Evolutionary conservation across 169 alveolate species (phyloP).

Genomic region (Plasmodium coatneyi): DNA sequence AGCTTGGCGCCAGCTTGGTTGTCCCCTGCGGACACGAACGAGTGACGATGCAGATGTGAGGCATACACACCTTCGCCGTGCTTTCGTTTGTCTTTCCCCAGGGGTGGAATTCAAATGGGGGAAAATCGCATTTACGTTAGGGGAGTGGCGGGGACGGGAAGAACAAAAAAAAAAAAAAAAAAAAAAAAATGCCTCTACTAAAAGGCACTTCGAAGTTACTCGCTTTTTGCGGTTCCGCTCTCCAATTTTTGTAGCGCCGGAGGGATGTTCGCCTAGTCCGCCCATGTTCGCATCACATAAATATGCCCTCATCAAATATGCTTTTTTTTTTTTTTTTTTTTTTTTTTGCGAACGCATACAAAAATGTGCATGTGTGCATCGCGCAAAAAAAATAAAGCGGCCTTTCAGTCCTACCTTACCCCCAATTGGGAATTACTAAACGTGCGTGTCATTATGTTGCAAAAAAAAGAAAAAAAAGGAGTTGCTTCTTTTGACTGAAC

Average conservation of each 20-base stretch:
- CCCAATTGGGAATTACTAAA: not conserved
- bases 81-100: not conserved
- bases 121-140: not conserved
- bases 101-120: not conserved
- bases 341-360: not conserved
- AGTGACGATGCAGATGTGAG: not conserved
- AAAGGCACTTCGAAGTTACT: not conserved
- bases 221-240: not conserved
- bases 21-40: not conserved
- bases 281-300: not conserved
- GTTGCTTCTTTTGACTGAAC: not conserved
- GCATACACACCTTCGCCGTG: not conserved
- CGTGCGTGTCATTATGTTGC: not conserved
- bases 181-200: not conserved
- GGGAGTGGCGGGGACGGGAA: not conserved
- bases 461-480: not conserved
- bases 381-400: not conserved
- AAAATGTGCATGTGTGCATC: not conserved
- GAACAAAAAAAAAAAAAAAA: no score
- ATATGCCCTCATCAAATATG: not conserved
- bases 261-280: not conserved
- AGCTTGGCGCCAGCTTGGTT: not conserved
- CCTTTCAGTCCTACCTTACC: not conserved
- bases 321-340: not conserved
- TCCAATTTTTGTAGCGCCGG: not conserved